A percentile compares a stretch with the other conserved stretches of the same genome.
Evolutionary conservation across 176 grass and related monocot genomes (phyloP).

Genomic region (Canna indica): DNA sequence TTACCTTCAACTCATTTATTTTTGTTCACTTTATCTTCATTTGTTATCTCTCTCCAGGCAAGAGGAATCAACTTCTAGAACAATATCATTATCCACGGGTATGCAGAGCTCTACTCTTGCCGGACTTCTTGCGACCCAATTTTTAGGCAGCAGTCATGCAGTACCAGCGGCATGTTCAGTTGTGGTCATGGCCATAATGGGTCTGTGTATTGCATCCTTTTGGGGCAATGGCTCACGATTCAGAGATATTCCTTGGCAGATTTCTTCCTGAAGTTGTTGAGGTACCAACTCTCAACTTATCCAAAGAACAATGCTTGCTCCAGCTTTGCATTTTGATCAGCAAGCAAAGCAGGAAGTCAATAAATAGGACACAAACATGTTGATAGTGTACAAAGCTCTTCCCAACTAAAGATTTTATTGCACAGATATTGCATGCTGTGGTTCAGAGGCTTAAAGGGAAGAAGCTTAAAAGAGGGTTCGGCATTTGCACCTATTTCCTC

Average conservation of each 20-base stretch:
- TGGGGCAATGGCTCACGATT: conserved; percentile 69
- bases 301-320: not conserved
- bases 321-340: not conserved
- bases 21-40: not conserved
- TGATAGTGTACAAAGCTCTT: not conserved
- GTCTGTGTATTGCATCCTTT: conserved; percentile 72
- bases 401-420: not conserved
- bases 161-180: conserved; percentile 88
- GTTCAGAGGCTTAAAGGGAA: not conserved
- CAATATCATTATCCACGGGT: conserved; percentile 79
- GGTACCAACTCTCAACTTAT: conserved; percentile 5
- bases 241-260: conserved; percentile 24
- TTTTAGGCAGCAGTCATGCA: conserved; percentile 74
- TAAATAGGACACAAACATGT: not conserved
- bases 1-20: not conserved
- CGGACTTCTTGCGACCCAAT: conserved; percentile 80
- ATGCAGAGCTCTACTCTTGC: conserved; percentile 96
- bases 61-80: conserved; percentile 60
- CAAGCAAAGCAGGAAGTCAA: not conserved
- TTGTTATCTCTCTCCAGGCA: conserved; percentile 29
- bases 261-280: conserved; percentile 16
- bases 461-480: not conserved
- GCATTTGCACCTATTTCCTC: not conserved
- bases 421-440: no score
- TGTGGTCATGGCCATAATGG: conserved; percentile 83